phyloP scores from a whole-genome alignment of 192 early-diverging fungal genomes.

The Backusella australiensis region DNA sequence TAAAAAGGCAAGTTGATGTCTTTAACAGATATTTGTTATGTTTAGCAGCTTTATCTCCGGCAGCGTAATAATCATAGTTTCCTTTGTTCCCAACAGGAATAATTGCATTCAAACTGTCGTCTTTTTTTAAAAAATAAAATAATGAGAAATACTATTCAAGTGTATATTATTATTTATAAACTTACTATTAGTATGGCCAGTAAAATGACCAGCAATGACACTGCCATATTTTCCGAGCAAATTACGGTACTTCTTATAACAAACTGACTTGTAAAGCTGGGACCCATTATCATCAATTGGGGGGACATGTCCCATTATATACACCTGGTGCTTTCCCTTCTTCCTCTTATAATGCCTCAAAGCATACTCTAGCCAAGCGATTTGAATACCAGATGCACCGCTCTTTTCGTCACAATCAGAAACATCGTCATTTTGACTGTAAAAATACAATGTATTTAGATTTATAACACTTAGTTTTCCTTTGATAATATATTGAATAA shows the following conservation, averaged over 20 bases:
- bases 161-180: neutral
- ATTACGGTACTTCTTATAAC: conserved; percentile 25
- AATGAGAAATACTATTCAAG: neutral
- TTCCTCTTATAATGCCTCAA: conserved; percentile 7
- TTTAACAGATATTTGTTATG: neutral
- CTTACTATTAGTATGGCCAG: conserved; percentile 40
- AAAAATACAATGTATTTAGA: conserved; percentile 39
- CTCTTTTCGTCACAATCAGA: conserved; percentile 26
- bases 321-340: neutral
- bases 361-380: conserved; percentile 31
- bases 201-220: conserved; percentile 41
- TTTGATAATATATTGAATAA: conserved; percentile 26
- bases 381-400: conserved; percentile 23
- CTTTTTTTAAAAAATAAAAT: neutral
- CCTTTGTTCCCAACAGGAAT: neutral
- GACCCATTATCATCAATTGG: conserved; percentile 25
- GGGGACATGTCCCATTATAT: conserved; percentile 29
- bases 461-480: conserved; percentile 21
- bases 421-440: conserved; percentile 13
- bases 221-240: conserved; percentile 34
- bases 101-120: conserved; percentile 18
- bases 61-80: neutral
- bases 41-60: neutral
- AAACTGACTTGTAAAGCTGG: conserved; percentile 17
- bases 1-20: conserved; percentile 25